Conservation (phyloP, 2,329 filamentous ascomycete species). For the Dothideomycetidae sp. region DNA sequence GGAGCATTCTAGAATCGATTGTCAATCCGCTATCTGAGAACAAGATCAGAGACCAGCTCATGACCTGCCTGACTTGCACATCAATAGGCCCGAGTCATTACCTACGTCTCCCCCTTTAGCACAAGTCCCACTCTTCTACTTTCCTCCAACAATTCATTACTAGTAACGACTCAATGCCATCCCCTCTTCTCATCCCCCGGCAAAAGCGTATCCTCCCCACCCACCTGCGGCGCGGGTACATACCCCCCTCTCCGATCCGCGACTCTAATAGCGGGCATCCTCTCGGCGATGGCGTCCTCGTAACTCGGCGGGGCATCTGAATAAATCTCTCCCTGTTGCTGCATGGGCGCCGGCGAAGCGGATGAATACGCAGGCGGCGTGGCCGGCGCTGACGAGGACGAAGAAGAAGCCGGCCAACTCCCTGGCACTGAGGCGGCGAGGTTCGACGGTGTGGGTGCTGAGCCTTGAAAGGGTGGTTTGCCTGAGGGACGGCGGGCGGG, state of each 20-base stretch:
- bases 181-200: slow-evolving; percentile 19
- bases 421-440: not conserved
- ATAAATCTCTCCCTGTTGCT: slow-evolving; percentile 21
- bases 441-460: not conserved
- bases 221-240: slow-evolving; percentile 25
- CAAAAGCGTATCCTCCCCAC: slow-evolving; percentile 18
- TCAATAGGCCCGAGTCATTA: too few relatives aligned
- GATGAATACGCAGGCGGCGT: slow-evolving; percentile 1
- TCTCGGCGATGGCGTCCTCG: slow-evolving; percentile 77
- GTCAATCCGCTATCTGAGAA: too few relatives aligned
- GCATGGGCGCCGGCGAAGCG: not conserved
- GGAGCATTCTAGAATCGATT: too few relatives aligned
- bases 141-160: too few relatives aligned
- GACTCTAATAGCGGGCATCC: slow-evolving; percentile 53
- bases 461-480: not conserved
- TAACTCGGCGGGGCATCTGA: slow-evolving; percentile 89
- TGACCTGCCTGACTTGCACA: too few relatives aligned
- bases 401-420: not conserved
- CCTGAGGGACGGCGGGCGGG: slow-evolving; percentile 4
- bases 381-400: too few relatives aligned
- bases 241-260: slow-evolving; percentile 53
- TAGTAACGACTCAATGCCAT: slow-evolving; percentile 11
- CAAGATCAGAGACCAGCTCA: too few relatives aligned
- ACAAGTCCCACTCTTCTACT: too few relatives aligned
- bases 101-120: too few relatives aligned